Evolutionary conservation across 2,329 filamentous ascomycete species (phyloP).

Genomic region (Hypoxylon sp.): DNA sequence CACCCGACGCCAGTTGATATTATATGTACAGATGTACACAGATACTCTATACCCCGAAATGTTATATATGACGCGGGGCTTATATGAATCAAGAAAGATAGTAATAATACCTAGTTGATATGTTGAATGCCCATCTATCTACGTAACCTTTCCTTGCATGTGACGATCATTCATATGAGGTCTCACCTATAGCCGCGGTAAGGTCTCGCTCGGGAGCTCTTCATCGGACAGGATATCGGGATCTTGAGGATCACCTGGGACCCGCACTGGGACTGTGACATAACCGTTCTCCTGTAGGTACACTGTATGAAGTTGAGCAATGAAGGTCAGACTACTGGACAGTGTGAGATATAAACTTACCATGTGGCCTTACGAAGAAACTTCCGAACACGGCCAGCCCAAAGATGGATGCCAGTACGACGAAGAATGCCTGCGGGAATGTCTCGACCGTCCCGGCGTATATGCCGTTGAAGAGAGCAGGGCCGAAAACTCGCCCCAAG

Average conservation of each 20-base stretch:
- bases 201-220: constrained; percentile 43
- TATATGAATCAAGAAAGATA: background rate
- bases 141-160: background rate
- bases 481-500: constrained; percentile 82
- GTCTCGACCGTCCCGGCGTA: constrained; percentile 85
- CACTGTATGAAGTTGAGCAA: constrained; percentile 42
- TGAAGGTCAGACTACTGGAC: background rate
- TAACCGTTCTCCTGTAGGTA: constrained; percentile 51
- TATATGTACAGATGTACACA: constrained; percentile 12
- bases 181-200: constrained; percentile 40
- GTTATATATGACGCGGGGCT: background rate
- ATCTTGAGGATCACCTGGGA: constrained; percentile 30
- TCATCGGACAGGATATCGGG: constrained; percentile 37
- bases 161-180: background rate
- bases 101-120: background rate
- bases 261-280: constrained; percentile 42
- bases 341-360: constrained; percentile 67
- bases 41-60: background rate
- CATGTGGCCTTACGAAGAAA: constrained; percentile 79
- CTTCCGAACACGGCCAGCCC: constrained; percentile 74
- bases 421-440: constrained; percentile 87
- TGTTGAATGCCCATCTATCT: background rate
- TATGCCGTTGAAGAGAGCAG: constrained; percentile 86
- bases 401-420: constrained; percentile 79
- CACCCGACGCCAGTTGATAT: background rate